Conservation (phyloP, 495 filamentous ascomycete genomes). For the Tetracladium setigerum region DNA sequence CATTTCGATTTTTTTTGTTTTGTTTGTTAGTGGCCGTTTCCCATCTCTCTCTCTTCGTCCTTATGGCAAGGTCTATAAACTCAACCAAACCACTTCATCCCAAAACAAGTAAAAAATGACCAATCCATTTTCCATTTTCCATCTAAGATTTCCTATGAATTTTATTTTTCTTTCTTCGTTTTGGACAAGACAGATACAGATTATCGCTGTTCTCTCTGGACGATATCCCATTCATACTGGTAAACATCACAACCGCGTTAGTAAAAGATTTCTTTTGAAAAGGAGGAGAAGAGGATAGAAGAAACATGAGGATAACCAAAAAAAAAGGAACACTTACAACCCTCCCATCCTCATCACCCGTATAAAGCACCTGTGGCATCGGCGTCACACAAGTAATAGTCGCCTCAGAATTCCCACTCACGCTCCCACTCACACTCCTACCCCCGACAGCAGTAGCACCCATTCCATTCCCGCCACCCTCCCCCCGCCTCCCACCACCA, state of each 20-base stretch:
- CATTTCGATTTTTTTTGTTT: too few relatives aligned
- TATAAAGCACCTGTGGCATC: constrained; percentile 78
- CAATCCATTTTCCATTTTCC: too few relatives aligned
- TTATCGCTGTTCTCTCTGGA: constrained; percentile 48
- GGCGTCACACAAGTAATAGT: constrained; percentile 84
- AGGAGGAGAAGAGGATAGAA: not conserved
- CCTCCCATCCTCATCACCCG: constrained; percentile 82
- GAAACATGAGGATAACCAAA: not conserved
- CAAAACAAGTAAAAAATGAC: too few relatives aligned
- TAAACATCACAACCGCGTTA: constrained; percentile 16
- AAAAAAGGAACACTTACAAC: too few relatives aligned
- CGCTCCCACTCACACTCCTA: constrained; percentile 1
- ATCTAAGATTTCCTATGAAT: too few relatives aligned
- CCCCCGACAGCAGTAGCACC: constrained; percentile 7
- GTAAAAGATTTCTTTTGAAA: constrained; percentile 13
- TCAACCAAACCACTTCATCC: too few relatives aligned
- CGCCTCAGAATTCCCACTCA: constrained; percentile 57
- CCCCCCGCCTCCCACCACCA: constrained; percentile 32
- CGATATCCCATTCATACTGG: constrained; percentile 84
- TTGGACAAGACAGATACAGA: not conserved
- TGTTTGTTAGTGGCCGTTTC: too few relatives aligned
- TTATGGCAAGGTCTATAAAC: too few relatives aligned
- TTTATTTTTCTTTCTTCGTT: too few relatives aligned
- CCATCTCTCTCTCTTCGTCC: too few relatives aligned
- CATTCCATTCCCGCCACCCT: constrained; percentile 26